Conservation (phyloP, 495 filamentous ascomycete genomes). For the Parathielavia hyrcaniae region DNA sequence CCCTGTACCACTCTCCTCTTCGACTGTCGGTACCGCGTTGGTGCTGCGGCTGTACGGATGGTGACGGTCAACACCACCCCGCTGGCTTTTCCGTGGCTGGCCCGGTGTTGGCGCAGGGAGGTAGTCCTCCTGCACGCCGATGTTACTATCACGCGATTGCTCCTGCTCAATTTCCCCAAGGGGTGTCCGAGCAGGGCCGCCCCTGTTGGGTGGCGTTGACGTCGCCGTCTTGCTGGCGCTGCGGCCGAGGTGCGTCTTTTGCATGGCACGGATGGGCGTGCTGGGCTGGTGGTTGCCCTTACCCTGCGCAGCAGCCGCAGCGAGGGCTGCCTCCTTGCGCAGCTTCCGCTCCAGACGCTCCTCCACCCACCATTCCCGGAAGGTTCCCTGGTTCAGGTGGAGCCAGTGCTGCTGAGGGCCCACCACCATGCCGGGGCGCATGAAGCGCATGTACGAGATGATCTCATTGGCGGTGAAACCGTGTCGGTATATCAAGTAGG, state of each 20-base stretch:
- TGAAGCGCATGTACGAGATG: conserved; percentile 99
- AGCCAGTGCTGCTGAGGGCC: conserved; percentile 99
- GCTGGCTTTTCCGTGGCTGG: conserved; percentile 82
- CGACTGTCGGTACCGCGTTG: conserved; percentile 35
- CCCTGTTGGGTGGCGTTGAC: conserved; percentile 75
- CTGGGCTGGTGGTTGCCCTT: conserved; percentile 47
- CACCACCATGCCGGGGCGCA: conserved; percentile 98
- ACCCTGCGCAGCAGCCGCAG: conserved; percentile 36
- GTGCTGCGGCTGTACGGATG: conserved; percentile 47
- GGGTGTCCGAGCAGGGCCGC: conserved; percentile 69
- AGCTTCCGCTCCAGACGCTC: conserved; percentile 64
- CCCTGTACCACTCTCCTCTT: conserved; percentile 34
- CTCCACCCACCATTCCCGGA: conserved; percentile 97
- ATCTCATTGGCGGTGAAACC: conserved; percentile 98
- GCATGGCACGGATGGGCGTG: conserved; percentile 73
- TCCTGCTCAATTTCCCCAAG: conserved; percentile 88
- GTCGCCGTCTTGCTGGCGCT: conserved; percentile 52
- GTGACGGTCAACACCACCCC: conserved; percentile 39
- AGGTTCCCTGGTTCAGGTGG: conserved; percentile 90
- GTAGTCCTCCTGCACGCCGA: conserved; percentile 64
- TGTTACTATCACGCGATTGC: conserved; percentile 46
- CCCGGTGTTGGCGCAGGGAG: conserved; percentile 93
- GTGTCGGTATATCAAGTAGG: conserved; percentile 94
- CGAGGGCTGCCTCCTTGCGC: conserved; percentile 49
- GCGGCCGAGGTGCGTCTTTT: conserved; percentile 42